Evolutionary conservation across 2,329 filamentous ascomycete genomes (phyloP), one percentile per base, ranked within the genome.

Genomic region (Verticillium dahliae): DNA sequence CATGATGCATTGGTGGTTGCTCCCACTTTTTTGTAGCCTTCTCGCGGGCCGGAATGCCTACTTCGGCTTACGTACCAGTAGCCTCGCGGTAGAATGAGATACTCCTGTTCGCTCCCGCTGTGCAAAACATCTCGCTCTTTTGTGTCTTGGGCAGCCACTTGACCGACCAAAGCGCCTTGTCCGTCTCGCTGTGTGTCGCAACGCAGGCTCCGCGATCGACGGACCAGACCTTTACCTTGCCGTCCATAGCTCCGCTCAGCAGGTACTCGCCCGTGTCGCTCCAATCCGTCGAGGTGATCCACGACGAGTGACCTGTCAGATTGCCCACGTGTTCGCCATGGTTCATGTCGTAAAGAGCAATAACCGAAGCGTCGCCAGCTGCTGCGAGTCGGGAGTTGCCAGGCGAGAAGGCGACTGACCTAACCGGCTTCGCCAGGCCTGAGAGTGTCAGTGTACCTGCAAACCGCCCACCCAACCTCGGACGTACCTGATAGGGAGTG

Each of bases 181-280:
- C 93, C 6, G 91, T 92, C 78, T 98, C 93, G 62, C 89, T 93
- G 72, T 97, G 92, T 10, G 95, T 99, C 13, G 94, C 92, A 55
- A 99, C 95, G 72, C 95, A 98, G 4, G 83, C 82, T 61, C 87
- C 85, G 38, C 88, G 85, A 69, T 97, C 92, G 62, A 97, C 85
- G 35, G 91, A 94, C 95, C 95, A 99, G 35, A 98, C 90, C 76
- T 97, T 97, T 63, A 90, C 91, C 75, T 96, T 97, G 41, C 95
- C 94, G 71, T 98, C 93, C 73, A 96, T 92, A 1, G 90, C 87
- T 57, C 92, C 91, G 70, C 90, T 96, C 2, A 98, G 81, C 13
- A 99, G 79, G 73, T 91, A 97, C 76, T 98, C 94, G 57, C 95
- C 95, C 4, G 90, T 96, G 70, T 91, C 86, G 73, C 89, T 98